These are phyloP conservation scores for Ganoderma sinense DNA, from an alignment of 1,284 basidiomycete genomes.

Conservation along the genomic window DNA sequence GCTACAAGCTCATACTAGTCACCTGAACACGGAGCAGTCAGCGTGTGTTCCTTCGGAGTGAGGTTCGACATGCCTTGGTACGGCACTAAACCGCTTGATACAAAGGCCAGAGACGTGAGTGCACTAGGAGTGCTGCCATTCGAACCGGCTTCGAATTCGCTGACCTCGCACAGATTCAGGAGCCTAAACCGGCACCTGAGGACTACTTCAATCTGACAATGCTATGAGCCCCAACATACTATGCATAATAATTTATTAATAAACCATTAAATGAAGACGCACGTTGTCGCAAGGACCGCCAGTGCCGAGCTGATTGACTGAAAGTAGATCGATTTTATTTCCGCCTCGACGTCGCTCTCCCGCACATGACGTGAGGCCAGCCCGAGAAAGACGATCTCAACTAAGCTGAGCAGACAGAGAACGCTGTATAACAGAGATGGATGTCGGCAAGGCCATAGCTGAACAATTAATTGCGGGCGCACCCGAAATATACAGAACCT, in stretches of 20 bases:
- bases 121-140: not conserved
- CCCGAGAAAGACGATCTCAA: not conserved
- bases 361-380: not conserved
- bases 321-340: not conserved
- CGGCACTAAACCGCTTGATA: not conserved
- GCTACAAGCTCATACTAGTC: not conserved
- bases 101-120: not conserved
- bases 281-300: not conserved
- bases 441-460: not conserved
- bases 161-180: not conserved
- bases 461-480: not conserved
- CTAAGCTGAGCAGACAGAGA: not conserved
- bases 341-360: not conserved
- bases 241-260: no score
- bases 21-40: not conserved
- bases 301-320: not conserved
- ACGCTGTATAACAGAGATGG: not conserved
- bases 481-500: not conserved
- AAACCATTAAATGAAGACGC: no score
- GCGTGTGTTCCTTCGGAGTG: not conserved
- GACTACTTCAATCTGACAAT: not conserved
- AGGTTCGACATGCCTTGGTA: not conserved
- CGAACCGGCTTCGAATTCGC: no score
- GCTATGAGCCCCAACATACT: no score
- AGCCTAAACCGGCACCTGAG: not conserved